Percentiles rank a stretch among this genome's conserved stretches.
phyloP scores from a whole-genome alignment of 2,329 filamentous ascomycete species.

The Escovopsis sp. region DNA sequence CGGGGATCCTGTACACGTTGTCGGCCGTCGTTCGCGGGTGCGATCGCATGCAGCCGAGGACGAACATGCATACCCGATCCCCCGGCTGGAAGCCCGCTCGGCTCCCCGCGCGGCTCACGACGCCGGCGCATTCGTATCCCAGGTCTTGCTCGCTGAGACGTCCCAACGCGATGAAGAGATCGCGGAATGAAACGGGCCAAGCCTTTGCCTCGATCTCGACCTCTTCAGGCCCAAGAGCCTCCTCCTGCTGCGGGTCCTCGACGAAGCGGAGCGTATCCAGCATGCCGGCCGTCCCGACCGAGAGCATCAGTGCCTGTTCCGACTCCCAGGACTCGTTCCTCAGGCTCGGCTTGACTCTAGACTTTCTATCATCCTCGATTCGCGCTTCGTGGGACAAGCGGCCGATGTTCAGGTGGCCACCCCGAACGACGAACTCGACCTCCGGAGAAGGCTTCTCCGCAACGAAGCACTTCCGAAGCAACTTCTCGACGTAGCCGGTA shows the following conservation, averaged over 20 bases:
- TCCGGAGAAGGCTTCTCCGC: background rate
- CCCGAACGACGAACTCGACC: background rate
- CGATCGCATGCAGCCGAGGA: constrained; percentile 3
- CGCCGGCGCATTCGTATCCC: constrained; percentile 11
- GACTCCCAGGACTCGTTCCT: constrained; percentile 2
- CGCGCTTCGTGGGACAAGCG: background rate
- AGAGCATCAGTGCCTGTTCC: constrained; percentile 8
- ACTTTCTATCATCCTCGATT: constrained; percentile 6
- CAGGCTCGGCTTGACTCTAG: background rate
- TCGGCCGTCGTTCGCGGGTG: constrained; percentile 1
- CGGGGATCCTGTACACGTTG: constrained; percentile 18
- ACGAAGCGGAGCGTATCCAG: constrained; percentile 14
- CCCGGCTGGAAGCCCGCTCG: constrained; percentile 8
- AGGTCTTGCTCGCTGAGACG: constrained; percentile 1
- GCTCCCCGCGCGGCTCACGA: constrained; percentile 10
- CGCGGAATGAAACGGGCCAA: constrained; percentile 10
- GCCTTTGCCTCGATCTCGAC: constrained; percentile 12
- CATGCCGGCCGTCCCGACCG: constrained; percentile 9
- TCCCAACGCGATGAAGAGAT: constrained; percentile 9
- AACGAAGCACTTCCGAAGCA: background rate
- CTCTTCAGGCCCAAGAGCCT: constrained; percentile 5
- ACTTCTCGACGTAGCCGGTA: background rate
- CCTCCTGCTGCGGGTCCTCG: constrained; percentile 5
- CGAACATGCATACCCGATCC: constrained; percentile 10
- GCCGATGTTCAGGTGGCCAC: background rate